These are phyloP conservation scores for Cercis canadensis DNA, from an alignment of 306 rosid species.

Conservation along the genomic window DNA sequence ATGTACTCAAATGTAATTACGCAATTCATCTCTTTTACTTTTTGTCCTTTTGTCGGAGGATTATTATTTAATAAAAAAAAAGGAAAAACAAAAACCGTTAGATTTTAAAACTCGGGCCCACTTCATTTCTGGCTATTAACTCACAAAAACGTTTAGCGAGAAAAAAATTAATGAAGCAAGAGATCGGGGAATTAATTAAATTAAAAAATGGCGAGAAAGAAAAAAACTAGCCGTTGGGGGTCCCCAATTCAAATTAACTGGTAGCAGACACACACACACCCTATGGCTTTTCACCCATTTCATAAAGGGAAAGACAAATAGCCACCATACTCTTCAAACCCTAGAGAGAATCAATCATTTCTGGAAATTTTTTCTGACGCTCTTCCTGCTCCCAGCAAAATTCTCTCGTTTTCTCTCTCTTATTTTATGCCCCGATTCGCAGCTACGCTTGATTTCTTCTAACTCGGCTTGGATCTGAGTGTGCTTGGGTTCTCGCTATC, in stretches of 20 bases:
- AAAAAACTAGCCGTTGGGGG: constrained; percentile 86
- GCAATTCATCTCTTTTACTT: constrained; percentile 10
- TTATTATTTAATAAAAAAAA: neutral
- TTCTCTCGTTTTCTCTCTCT: constrained; percentile 9
- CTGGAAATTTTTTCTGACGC: neutral
- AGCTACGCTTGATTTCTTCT: constrained; percentile 32
- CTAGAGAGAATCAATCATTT: neutral
- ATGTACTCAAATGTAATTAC: neutral
- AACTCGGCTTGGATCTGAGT: constrained; percentile 26
- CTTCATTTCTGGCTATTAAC: constrained; percentile 35
- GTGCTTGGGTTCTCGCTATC: neutral
- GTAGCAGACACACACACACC: constrained; percentile 42
- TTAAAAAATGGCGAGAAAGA: constrained; percentile 1
- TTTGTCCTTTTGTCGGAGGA: constrained; percentile 37
- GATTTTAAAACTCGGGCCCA: constrained; percentile 44
- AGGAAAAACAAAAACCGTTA: constrained; percentile 52
- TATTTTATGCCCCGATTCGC: constrained; percentile 31
- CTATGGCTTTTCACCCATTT: constrained; percentile 35
- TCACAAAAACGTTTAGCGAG: constrained; percentile 3
- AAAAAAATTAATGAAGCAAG: neutral
- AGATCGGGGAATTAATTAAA: constrained; percentile 2
- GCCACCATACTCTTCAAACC: constrained; percentile 29
- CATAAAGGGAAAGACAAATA: constrained; percentile 34
- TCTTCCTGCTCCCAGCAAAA: neutral
- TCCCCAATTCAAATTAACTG: constrained; percentile 57